These are phyloP conservation scores for Borealophlyctis nickersoniae DNA, from an alignment of 192 early-diverging fungal species.

Conservation along the genomic window DNA sequence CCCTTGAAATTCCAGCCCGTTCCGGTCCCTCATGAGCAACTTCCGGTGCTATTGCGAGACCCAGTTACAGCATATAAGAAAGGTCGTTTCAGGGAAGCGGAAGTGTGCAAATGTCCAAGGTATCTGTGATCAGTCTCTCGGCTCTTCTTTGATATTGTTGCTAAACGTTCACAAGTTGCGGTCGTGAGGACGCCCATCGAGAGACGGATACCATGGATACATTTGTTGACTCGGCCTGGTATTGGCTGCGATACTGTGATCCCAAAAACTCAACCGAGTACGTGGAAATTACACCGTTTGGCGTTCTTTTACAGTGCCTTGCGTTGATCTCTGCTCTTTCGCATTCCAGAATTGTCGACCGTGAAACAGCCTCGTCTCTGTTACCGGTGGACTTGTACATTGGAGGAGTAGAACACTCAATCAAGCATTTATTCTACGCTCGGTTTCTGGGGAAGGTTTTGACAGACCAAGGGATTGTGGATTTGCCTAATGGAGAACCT, in stretches of 20 bases:
- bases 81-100: too few relatives aligned
- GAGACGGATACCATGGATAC: slow-evolving; percentile 97
- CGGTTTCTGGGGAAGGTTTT: slow-evolving; percentile 88
- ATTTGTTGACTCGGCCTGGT: slow-evolving; percentile 97
- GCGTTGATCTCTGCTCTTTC: slow-evolving; percentile 15
- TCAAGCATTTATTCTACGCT: slow-evolving; percentile 90
- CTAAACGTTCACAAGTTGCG: slow-evolving; percentile 30
- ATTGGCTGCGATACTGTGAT: slow-evolving; percentile 85
- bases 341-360: slow-evolving; percentile 24
- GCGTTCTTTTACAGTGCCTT: neutral
- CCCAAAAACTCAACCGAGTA: slow-evolving; percentile 48
- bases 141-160: too few relatives aligned
- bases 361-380: slow-evolving; percentile 33
- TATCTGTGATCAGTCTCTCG: too few relatives aligned
- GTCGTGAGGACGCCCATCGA: slow-evolving; percentile 54
- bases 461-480: slow-evolving; percentile 37
- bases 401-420: slow-evolving; percentile 92
- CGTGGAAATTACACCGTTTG: slow-evolving; percentile 3
- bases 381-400: slow-evolving; percentile 93
- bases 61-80: too few relatives aligned
- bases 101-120: too few relatives aligned
- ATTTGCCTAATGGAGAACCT: slow-evolving; percentile 72
- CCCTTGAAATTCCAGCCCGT: slow-evolving; percentile 47
- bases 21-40: slow-evolving; percentile 74
- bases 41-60: slow-evolving; percentile 76